phyloP scores from a whole-genome alignment of 192 early-diverging fungal genomes.

The Ramicandelaber brevisporus region DNA sequence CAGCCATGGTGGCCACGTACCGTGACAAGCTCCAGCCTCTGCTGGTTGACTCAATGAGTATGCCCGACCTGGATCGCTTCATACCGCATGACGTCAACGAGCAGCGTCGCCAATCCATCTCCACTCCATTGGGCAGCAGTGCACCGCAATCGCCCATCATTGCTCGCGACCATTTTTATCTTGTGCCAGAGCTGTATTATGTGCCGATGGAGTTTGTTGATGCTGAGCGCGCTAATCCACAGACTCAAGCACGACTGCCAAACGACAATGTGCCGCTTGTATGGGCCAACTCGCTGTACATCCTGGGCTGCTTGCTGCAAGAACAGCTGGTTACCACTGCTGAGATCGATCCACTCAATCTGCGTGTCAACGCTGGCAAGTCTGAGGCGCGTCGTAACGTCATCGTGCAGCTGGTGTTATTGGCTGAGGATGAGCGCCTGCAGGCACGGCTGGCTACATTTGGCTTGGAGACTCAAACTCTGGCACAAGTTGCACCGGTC shows the following conservation, averaged over 20 bases:
- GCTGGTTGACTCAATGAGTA: slow-evolving; percentile 34
- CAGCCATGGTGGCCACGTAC: slow-evolving; percentile 40
- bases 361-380: slow-evolving; percentile 27
- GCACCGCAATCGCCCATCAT: slow-evolving; percentile 2
- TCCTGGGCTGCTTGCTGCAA: slow-evolving; percentile 45
- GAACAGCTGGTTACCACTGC: slow-evolving; percentile 49
- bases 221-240: slow-evolving; percentile 36
- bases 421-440: slow-evolving; percentile 43
- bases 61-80: slow-evolving; percentile 5
- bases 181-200: slow-evolving; percentile 55
- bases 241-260: slow-evolving; percentile 39
- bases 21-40: slow-evolving; percentile 33
- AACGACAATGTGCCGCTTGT: slow-evolving; percentile 73
- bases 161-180: slow-evolving; percentile 18
- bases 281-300: slow-evolving; percentile 64
- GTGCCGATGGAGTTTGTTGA: slow-evolving; percentile 48
- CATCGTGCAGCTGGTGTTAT: slow-evolving; percentile 48
- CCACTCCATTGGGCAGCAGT: slow-evolving; percentile 1
- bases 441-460: slow-evolving; percentile 40
- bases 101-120: no score
- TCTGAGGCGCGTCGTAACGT: slow-evolving; percentile 25
- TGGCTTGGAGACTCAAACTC: slow-evolving; percentile 56
- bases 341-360: slow-evolving; percentile 61
- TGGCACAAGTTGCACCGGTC: slow-evolving; percentile 38
- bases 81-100: no score